Evolutionary conservation across 768 basidiomycete species (phyloP).

Genomic region (Amyloporia xantha): DNA sequence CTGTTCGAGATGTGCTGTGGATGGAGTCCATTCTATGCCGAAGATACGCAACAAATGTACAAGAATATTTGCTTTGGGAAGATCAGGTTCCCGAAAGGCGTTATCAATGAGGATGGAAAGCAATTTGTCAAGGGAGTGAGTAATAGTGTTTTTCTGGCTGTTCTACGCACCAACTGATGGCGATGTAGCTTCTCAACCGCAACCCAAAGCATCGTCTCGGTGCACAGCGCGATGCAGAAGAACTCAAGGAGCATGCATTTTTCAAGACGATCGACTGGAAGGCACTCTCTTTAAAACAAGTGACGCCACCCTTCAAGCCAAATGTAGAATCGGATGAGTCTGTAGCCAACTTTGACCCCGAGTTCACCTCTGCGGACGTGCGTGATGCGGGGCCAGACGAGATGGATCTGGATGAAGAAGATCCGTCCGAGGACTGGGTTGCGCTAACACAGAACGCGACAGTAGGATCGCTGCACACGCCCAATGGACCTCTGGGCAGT

Average conservation of each 20-base stretch:
- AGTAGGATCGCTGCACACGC: slow-evolving; percentile 44
- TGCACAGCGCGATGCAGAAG: slow-evolving; percentile 81
- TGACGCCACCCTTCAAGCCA: slow-evolving; percentile 97
- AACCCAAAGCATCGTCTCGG: slow-evolving; percentile 98
- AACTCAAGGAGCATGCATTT: slow-evolving; percentile 94
- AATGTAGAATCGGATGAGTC: slow-evolving; percentile 97
- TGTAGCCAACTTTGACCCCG: slow-evolving; percentile 96
- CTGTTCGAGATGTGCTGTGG: slow-evolving; percentile 99
- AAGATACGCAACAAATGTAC: slow-evolving; percentile 99
- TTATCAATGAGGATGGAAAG: slow-evolving; percentile 96
- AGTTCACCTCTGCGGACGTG: slow-evolving; percentile 92
- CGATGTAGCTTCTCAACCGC: slow-evolving; percentile 81
- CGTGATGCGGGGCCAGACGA: slow-evolving; percentile 55
- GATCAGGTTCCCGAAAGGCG: slow-evolving; percentile 95
- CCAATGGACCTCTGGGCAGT: slow-evolving; percentile 69
- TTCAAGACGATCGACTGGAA: slow-evolving; percentile 91
- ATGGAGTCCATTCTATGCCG: slow-evolving; percentile 99
- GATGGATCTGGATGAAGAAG: slow-evolving; percentile 39
- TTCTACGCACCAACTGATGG: slow-evolving; percentile 7
- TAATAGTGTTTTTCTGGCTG: slow-evolving; percentile 16
- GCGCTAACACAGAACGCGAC: slow-evolving; percentile 32
- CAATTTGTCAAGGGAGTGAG: slow-evolving; percentile 97
- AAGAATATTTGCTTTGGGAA: slow-evolving; percentile 98
- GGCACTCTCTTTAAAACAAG: slow-evolving; percentile 77
- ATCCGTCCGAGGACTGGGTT: slow-evolving; percentile 70